These are phyloP conservation scores for Wickerhamomyces queroliae DNA, from an alignment of 805 yeast genomes.

Conservation along the genomic window DNA sequence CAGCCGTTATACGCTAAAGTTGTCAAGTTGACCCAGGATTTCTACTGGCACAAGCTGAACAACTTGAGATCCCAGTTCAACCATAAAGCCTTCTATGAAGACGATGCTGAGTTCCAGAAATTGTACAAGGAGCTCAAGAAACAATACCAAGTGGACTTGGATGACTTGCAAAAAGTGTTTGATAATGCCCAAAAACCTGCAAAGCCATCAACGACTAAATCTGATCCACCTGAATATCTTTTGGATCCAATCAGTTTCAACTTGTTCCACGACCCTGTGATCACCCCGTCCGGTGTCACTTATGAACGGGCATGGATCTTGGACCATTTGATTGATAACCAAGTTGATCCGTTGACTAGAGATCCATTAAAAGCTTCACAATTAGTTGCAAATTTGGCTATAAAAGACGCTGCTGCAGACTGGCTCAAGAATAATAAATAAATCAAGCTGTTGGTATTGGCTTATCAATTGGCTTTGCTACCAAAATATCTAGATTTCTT, in stretches of 20 bases:
- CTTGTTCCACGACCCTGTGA: constrained; percentile 36
- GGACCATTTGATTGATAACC: constrained; percentile 29
- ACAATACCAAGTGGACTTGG: constrained; percentile 11
- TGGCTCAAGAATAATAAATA: constrained; percentile 9
- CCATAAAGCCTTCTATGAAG: constrained; percentile 14
- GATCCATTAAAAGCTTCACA: constrained; percentile 27
- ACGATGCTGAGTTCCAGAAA: constrained; percentile 5
- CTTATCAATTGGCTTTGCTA: neutral
- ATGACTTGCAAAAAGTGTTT: constrained; percentile 4
- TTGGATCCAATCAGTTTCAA: constrained; percentile 36
- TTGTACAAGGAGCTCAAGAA: constrained; percentile 6
- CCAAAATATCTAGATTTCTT: neutral
- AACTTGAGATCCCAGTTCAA: neutral
- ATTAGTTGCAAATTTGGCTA: constrained; percentile 33
- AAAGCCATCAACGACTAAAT: neutral
- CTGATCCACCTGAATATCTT: constrained; percentile 31
- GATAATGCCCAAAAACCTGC: neutral
- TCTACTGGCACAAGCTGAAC: neutral
- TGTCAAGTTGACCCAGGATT: neutral
- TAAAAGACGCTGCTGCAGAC: constrained; percentile 32
- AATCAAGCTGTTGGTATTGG: neutral
- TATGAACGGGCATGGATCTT: constrained; percentile 34
- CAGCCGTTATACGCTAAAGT: constrained; percentile 1
- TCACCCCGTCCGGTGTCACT: constrained; percentile 37
- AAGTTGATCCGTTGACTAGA: constrained; percentile 37